Evolutionary conservation across 1,284 basidiomycete genomes (phyloP).

Genomic region (Tranzscheliella williamsii): DNA sequence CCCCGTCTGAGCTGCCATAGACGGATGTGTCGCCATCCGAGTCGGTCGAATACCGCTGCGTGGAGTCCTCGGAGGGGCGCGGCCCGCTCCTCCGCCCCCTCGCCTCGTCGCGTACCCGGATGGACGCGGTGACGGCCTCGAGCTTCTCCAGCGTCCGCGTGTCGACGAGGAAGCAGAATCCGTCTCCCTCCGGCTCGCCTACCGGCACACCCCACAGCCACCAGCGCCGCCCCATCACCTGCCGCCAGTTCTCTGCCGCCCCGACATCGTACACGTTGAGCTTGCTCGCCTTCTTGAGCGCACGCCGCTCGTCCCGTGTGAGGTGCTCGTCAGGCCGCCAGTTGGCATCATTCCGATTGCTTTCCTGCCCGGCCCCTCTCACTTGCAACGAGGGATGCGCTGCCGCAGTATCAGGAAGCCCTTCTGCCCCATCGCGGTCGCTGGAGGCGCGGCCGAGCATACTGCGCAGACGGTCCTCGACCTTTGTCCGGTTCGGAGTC

Average conservation of each 20-base stretch:
- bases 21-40: constrained; percentile 12
- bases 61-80: background rate
- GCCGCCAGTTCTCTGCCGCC: constrained; percentile 32
- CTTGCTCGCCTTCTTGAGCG: constrained; percentile 43
- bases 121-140: constrained; percentile 32
- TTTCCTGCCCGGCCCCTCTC: no score
- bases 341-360: background rate
- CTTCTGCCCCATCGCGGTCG: background rate
- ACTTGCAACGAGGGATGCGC: background rate
- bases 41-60: background rate
- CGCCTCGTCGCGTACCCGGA: constrained; percentile 9
- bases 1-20: constrained; percentile 4
- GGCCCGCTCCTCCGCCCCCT: background rate
- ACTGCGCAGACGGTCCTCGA: constrained; percentile 27
- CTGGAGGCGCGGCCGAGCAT: constrained; percentile 1
- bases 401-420: background rate
- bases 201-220: constrained; percentile 47
- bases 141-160: constrained; percentile 29
- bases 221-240: constrained; percentile 43
- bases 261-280: constrained; percentile 57
- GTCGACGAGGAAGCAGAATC: constrained; percentile 32
- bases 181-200: constrained; percentile 40
- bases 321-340: constrained; percentile 48
- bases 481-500: constrained; percentile 6
- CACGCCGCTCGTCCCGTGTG: constrained; percentile 35